phyloP scores from a whole-genome alignment of 2,329 filamentous ascomycete genomes.

The Coniochaeta hoffmannii region DNA sequence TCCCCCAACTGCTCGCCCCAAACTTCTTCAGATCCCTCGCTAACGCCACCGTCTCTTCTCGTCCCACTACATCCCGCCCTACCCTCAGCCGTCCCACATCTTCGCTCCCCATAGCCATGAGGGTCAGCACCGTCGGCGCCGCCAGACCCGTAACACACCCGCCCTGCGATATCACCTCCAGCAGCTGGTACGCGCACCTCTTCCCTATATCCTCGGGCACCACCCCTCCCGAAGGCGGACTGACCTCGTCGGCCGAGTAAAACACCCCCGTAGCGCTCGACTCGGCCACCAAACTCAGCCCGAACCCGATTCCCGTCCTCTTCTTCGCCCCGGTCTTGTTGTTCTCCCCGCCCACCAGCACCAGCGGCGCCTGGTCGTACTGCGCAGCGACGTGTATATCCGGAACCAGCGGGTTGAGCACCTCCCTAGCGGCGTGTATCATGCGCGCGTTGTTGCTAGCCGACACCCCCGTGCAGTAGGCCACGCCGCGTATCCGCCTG shows the following conservation, averaged over 20 bases:
- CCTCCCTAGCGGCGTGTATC: constrained; percentile 82
- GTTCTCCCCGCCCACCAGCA: constrained; percentile 33
- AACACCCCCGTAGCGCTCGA: constrained; percentile 73
- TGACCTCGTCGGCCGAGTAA: constrained; percentile 78
- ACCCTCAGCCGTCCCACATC: constrained; percentile 84
- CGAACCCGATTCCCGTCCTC: constrained; percentile 82
- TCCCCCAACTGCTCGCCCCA: constrained; percentile 83
- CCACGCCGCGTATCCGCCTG: constrained; percentile 84
- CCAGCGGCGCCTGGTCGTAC: constrained; percentile 60
- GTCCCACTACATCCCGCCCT: constrained; percentile 73
- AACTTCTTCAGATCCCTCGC: constrained; percentile 84
- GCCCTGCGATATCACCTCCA: constrained; percentile 75
- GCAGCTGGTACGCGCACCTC: constrained; percentile 78
- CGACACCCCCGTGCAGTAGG: constrained; percentile 86
- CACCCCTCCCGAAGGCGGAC: constrained; percentile 69
- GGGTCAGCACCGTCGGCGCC: constrained; percentile 65
- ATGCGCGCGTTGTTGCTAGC: constrained; percentile 91
- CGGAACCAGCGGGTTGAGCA: constrained; percentile 77
- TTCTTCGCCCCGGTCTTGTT: constrained; percentile 49
- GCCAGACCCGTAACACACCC: constrained; percentile 73
- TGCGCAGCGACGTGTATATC: constrained; percentile 87
- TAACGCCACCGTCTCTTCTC: constrained; percentile 70
- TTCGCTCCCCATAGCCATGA: constrained; percentile 98
- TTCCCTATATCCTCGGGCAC: constrained; percentile 87
- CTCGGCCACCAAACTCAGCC: constrained; percentile 83